Evolutionary conservation across 1,284 basidiomycete species (phyloP).

Genomic region (Phlebopus sp.): DNA sequence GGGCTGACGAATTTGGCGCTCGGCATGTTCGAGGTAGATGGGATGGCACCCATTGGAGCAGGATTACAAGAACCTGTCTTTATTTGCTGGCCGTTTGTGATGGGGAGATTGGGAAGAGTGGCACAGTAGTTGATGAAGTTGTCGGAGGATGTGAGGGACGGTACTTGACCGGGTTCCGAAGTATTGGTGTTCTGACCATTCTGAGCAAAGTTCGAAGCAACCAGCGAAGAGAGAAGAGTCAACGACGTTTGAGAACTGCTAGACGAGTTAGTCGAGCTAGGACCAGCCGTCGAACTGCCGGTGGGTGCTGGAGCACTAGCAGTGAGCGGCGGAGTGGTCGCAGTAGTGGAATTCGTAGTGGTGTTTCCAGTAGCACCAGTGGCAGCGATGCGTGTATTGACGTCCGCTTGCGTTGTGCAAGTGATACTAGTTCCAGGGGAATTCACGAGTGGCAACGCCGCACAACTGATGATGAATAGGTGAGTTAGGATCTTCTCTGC

Average conservation of each 20-base stretch:
- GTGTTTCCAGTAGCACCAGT: conserved; percentile 33
- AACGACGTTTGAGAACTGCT: conserved; percentile 38
- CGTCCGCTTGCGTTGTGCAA: conserved; percentile 44
- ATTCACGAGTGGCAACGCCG: conserved; percentile 50
- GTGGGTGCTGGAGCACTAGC: conserved; percentile 12
- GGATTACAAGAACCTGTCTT: conserved; percentile 56
- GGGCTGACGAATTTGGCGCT: conserved; percentile 49
- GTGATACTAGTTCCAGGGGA: conserved; percentile 43
- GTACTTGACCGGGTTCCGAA: conserved; percentile 34
- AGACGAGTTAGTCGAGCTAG: conserved; percentile 34
- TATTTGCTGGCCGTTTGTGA: conserved; percentile 45
- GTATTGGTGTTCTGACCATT: conserved; percentile 40
- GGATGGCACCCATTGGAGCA: conserved; percentile 48
- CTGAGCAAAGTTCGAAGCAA: conserved; percentile 45
- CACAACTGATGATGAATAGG: conserved; percentile 39
- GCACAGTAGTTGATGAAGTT: conserved; percentile 55
- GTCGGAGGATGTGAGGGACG: conserved; percentile 48
- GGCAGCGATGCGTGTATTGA: conserved; percentile 39
- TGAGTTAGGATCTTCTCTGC: neutral
- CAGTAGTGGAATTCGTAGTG: conserved; percentile 9
- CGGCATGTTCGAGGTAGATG: conserved; percentile 45
- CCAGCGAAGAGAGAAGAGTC: conserved; percentile 44
- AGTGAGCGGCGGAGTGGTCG: conserved; percentile 5
- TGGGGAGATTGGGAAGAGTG: conserved; percentile 29
- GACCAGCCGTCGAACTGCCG: conserved; percentile 24